Conservation (phyloP, 1,284 basidiomycete species). For the Afroboletus lepidellus region DNA sequence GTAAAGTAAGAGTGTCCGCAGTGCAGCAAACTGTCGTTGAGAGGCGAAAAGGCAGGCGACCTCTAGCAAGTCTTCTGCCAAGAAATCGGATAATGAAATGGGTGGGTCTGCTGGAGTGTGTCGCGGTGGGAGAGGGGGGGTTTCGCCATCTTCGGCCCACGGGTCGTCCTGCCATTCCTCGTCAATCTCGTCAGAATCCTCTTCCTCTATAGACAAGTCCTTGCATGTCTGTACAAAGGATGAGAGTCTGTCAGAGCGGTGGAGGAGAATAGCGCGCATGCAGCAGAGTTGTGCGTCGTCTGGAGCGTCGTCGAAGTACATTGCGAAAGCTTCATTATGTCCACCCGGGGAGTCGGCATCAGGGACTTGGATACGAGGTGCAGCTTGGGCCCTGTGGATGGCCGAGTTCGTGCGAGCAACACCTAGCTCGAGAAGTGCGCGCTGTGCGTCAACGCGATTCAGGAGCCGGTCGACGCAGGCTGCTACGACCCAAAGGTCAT, state of each 20-base stretch:
- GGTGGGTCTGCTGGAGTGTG: conserved; percentile 36
- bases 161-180: conserved; percentile 80
- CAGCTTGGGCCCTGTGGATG: conserved; percentile 46
- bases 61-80: conserved; percentile 56
- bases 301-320: conserved; percentile 52
- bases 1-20: conserved; percentile 56
- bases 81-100: conserved; percentile 62
- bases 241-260: conserved; percentile 63
- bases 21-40: conserved; percentile 52
- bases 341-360: conserved; percentile 6
- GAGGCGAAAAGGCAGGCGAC: conserved; percentile 69
- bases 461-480: conserved; percentile 70
- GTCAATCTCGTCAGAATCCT: conserved; percentile 39
- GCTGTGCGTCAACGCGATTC: conserved; percentile 54
- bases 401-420: conserved; percentile 54
- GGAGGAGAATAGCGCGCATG: conserved; percentile 60
- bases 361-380: conserved; percentile 20
- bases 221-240: conserved; percentile 64
- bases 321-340: conserved; percentile 35
- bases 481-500: conserved; percentile 73
- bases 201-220: conserved; percentile 33
- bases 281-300: conserved; percentile 62
- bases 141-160: conserved; percentile 58
- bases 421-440: conserved; percentile 58
- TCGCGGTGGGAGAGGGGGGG: conserved; percentile 28